phyloP scores from a whole-genome alignment of 495 filamentous ascomycete species.

The Parachaetomium inaequale region DNA sequence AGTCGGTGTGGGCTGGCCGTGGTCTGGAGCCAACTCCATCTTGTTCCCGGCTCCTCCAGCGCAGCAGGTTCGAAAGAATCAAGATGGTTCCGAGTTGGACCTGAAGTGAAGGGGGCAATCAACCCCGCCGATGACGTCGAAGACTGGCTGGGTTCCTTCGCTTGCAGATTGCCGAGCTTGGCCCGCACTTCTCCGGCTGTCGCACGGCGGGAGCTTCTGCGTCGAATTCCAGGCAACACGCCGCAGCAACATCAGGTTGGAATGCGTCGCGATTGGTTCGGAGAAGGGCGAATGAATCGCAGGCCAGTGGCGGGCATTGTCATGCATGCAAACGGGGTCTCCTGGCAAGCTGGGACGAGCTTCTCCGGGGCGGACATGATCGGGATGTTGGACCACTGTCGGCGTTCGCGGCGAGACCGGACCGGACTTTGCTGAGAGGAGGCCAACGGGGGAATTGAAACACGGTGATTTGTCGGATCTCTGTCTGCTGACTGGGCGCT shows the following conservation, averaged over 20 bases:
- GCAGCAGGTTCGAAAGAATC: no score
- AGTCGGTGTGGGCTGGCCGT: no score
- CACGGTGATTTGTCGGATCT: not conserved
- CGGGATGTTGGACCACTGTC: not conserved
- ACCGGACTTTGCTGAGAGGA: not conserved
- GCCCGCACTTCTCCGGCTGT: not conserved
- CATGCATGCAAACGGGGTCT: not conserved
- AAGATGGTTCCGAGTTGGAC: not conserved
- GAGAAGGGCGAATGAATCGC: no score
- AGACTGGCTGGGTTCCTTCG: not conserved
- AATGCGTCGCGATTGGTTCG: not conserved
- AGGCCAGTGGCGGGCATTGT: not conserved
- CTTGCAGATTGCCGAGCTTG: conserved; percentile 7
- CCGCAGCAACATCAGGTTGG: no score
- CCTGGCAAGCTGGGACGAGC: not conserved
- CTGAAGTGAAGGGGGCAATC: not conserved
- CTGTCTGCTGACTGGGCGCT: not conserved
- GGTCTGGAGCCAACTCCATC: no score
- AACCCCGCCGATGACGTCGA: not conserved
- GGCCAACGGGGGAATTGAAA: not conserved
- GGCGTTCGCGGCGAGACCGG: not conserved
- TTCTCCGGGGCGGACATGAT: not conserved
- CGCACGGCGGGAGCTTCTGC: not conserved
- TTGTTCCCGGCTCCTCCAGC: no score
- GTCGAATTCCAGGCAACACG: not conserved